Base-by-base conservation (phyloP, 371 early-diverging fungal species). In the Edhazardia aedis region DNA sequence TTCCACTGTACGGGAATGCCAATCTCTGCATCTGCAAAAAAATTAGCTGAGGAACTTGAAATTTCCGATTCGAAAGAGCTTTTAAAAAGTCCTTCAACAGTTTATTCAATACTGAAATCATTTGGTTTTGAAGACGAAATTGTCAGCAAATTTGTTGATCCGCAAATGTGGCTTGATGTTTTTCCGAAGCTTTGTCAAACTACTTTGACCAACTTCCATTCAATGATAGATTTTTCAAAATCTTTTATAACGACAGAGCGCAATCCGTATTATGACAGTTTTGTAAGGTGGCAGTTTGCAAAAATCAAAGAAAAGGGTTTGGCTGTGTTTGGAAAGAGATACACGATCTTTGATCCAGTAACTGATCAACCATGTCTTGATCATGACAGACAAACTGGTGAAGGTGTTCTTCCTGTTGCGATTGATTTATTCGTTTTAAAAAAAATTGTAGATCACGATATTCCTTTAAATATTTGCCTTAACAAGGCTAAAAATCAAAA, bases 1-100 rank as follows among this genome's bases (percentile, higher is more conserved):
- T 94, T 96, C 79, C 99, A 99, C 69, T 85, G 84, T 60, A 96
- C 99, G 2, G 99, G 99, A 53, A 99, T 99, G 99, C 99, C 99
- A 36, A 99, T 99, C 75, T 72, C 80, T 82, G 90, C 94, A 19
- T 84, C 88, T 59, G 93, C 96, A 28, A 89, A 95, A 72, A 94
- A 93, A 76, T 76, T 98, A 55, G 76, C 76, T 47, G 82, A 83
- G 30, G 95, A 98, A 76, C 76, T 95, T 36, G 82, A 79, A 60
- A 53, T 23, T 4, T 23, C 19, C 26, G 9, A 12, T 9, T 4
- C 19, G 7, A 4, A 9, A 75, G 80, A 79, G 18, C 80, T 77
- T 12, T 82, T 86, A 55, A 90, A 91, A 76, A 79, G 78, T 39
- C 75, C 75, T 30, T 82, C 82, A 62, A 86, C 85, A 63, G 89